phyloP scores from a whole-genome alignment of 805 yeast genomes.

The Saccharomycopsis amapae region DNA sequence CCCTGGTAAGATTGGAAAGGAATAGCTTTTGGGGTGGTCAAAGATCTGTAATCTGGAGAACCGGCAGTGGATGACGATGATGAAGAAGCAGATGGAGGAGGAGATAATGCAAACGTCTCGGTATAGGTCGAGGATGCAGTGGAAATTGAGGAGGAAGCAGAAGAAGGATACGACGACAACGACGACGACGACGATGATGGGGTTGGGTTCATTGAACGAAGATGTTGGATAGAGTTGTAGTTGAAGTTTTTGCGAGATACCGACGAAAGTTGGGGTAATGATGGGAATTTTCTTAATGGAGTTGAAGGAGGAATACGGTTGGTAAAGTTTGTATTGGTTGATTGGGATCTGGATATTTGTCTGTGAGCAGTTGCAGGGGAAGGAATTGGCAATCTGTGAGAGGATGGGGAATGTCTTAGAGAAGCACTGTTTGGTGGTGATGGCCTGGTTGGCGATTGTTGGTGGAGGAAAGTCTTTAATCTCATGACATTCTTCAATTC shows the following conservation, averaged over 20 bases:
- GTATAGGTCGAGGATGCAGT: slow-evolving; percentile 1
- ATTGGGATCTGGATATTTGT: neutral
- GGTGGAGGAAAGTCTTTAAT: slow-evolving; percentile 9
- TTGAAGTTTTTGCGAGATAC: slow-evolving; percentile 7
- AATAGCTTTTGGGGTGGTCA: no score
- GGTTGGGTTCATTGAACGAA: slow-evolving; percentile 10
- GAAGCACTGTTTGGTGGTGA: neutral
- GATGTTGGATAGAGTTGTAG: slow-evolving; percentile 14
- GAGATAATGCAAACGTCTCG: no score
- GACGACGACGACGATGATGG: neutral
- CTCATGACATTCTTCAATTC: slow-evolving; percentile 19
- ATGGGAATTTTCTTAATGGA: slow-evolving; percentile 14
- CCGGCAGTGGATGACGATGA: no score
- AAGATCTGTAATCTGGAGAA: no score
- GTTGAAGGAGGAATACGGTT: neutral
- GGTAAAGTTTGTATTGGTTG: neutral
- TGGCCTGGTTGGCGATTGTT: neutral
- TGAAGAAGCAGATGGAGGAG: no score
- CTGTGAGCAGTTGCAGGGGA: neutral
- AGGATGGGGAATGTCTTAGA: neutral
- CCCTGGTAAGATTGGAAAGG: no score
- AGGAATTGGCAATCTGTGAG: neutral
- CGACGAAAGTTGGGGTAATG: slow-evolving; percentile 12
- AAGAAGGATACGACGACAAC: neutral
- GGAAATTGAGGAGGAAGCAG: neutral